Evolutionary conservation across 441 rosid species (phyloP), one percentile per base, ranked within the genome.

Genomic region (Gossypium davidsonii): DNA sequence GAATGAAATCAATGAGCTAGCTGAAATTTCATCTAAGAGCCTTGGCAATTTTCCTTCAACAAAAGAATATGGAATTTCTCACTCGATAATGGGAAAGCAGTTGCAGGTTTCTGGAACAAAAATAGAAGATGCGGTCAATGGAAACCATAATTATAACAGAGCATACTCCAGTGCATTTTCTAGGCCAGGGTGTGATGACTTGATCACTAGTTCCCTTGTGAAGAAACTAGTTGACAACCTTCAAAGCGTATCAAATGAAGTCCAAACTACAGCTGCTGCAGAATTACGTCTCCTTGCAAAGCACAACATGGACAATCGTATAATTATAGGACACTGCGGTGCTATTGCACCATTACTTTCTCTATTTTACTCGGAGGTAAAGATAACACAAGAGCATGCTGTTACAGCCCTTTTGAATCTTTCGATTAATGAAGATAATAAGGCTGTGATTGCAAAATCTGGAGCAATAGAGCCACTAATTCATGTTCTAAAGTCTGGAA

Each of bases 371-470:
- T 88, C 98, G 2, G 85, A 87, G 18, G 86, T 82, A 74, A 84
- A 80, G 83, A 67, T 66, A 77, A 87, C 91, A 0, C 98, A 94
- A 83, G 98, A 94, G 81, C 96, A 90, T 26, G 96, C 96, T 39
- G 97, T 91, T 70, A 89, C 98, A 1, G 91, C 97, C 10, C 82
- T 94, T 76, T 80, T 94, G 72, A 94, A 94, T 82, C 84, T 94
- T 70, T 94, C 97, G 18, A 90, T 94, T 75, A 85, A 85, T 68
- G 91, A 92, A 76, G 85, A 85, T 60, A 90, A 89, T 78, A 94
- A 89, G 83, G 82, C 83, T 78, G 79, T 76, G 82, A 94, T 94
- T 76, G 94, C 87, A 0, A 89, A 85, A 77, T 84, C 87, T 0
- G 96, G 93, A 55, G 93, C 91, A 1, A 77, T 89, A 76, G 97